A percentile compares a stretch with the other conserved stretches of the same genome.
phyloP scores from a whole-genome alignment of 2,329 filamentous ascomycete species.

The Fusarium veterinarium region DNA sequence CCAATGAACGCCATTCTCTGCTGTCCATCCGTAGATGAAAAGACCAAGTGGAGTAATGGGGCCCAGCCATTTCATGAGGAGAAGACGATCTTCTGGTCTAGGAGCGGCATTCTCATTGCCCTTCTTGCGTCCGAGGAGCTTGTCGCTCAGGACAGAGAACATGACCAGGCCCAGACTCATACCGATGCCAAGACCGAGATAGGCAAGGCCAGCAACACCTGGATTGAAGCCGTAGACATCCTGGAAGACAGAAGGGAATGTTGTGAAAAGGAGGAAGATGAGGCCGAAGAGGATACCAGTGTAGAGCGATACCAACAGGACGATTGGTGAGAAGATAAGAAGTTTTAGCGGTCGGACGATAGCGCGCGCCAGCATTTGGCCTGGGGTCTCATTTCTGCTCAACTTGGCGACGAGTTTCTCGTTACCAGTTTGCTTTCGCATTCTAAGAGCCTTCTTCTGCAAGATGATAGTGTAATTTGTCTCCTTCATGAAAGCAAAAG shows the following conservation, averaged over 20 bases:
- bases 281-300: constrained; percentile 51
- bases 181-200: constrained; percentile 61
- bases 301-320: constrained; percentile 57
- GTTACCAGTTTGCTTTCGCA: constrained; percentile 32
- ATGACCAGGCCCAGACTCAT: constrained; percentile 43
- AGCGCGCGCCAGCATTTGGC: constrained; percentile 46
- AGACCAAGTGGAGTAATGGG: constrained; percentile 65
- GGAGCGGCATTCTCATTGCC: not conserved
- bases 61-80: constrained; percentile 65
- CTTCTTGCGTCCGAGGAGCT: constrained; percentile 4
- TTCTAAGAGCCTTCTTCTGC: not conserved
- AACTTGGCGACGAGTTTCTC: constrained; percentile 23
- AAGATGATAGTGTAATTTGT: constrained; percentile 35
- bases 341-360: constrained; percentile 57
- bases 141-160: constrained; percentile 31
- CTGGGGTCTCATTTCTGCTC: constrained; percentile 12
- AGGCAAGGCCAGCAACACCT: constrained; percentile 52
- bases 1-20: constrained; percentile 64
- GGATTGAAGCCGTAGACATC: constrained; percentile 48
- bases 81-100: constrained; percentile 60
- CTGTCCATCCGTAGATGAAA: constrained; percentile 69
- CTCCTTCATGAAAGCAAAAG: constrained; percentile 44
- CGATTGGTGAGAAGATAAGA: constrained; percentile 65
- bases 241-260: constrained; percentile 52
- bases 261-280: constrained; percentile 53